Conservation (phyloP, 2,329 filamentous ascomycete species). For the Teratosphaeria zuluensis region DNA sequence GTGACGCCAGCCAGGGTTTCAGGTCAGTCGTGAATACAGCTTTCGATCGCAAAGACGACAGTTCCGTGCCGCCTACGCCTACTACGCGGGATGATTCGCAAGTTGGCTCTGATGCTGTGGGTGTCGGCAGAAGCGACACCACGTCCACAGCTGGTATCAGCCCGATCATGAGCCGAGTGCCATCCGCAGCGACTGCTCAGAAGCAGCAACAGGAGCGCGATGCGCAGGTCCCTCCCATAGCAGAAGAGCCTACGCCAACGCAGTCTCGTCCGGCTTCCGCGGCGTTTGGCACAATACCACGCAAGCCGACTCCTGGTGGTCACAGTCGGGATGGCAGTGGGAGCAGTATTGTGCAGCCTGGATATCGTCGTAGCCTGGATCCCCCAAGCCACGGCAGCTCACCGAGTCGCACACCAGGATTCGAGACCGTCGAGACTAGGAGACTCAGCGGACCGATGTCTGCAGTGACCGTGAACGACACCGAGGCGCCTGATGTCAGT, state of each 20-base stretch:
- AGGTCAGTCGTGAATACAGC: conserved; percentile 51
- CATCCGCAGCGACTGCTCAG: conserved; percentile 31
- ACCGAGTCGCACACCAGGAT: conserved; percentile 48
- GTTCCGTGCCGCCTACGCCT: conserved; percentile 43
- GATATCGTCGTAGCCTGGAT: conserved; percentile 48
- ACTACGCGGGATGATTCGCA: conserved; percentile 35
- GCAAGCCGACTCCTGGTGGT: conserved; percentile 26
- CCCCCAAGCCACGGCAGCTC: conserved; percentile 51
- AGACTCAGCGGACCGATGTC: conserved; percentile 19
- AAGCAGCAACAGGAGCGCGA: conserved; percentile 31
- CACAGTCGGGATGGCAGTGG: conserved; percentile 33
- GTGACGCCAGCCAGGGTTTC: conserved; percentile 34
- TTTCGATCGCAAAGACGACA: conserved; percentile 51
- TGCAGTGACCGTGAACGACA: conserved; percentile 9
- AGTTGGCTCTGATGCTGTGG: conserved; percentile 9
- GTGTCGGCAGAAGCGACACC: conserved; percentile 45
- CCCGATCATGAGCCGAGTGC: conserved; percentile 53
- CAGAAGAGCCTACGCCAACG: conserved; percentile 39
- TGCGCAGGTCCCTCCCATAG: conserved; percentile 43
- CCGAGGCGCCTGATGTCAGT: conserved; percentile 11
- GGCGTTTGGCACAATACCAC: conserved; percentile 17
- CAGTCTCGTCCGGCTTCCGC: conserved; percentile 26
- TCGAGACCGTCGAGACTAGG: conserved; percentile 31
- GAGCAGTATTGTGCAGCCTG: conserved; percentile 37
- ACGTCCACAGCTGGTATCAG: conserved; percentile 54